Percentiles rank a stretch among this genome's conserved stretches.
phyloP scores from a whole-genome alignment of 2,329 filamentous ascomycete species.

The Calonectria montana region DNA sequence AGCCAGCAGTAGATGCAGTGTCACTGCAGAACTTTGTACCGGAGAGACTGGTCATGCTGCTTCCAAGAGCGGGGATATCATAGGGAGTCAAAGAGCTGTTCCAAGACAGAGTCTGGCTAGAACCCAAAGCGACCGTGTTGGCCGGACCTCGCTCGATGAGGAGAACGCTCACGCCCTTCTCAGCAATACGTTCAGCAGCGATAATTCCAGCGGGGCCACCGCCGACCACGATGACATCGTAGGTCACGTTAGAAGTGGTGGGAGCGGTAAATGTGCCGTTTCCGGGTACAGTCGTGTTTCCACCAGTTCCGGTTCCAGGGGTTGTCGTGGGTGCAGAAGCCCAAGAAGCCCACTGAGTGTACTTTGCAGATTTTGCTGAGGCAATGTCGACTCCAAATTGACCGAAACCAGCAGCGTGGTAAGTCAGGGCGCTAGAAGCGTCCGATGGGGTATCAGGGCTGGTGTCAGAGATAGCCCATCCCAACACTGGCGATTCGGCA shows the following conservation, averaged over 20 bases:
- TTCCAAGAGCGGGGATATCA: slow-evolving; percentile 39
- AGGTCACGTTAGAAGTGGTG: slow-evolving; percentile 36
- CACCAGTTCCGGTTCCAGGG: slow-evolving; percentile 23
- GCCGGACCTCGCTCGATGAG: slow-evolving; percentile 42
- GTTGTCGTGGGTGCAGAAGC: slow-evolving; percentile 35
- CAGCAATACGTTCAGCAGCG: slow-evolving; percentile 40
- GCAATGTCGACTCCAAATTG: slow-evolving; percentile 48
- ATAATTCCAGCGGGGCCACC: slow-evolving; percentile 42
- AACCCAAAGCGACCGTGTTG: slow-evolving; percentile 40
- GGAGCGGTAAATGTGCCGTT: slow-evolving; percentile 27
- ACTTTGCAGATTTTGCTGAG: slow-evolving; percentile 47
- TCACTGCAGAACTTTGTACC: slow-evolving; percentile 42
- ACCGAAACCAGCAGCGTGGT: slow-evolving; percentile 55
- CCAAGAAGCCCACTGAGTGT: slow-evolving; percentile 40
- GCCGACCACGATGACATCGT: slow-evolving; percentile 42
- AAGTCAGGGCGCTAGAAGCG: slow-evolving; percentile 48
- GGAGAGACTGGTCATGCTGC: slow-evolving; percentile 36
- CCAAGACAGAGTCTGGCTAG: slow-evolving; percentile 34
- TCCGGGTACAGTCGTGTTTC: slow-evolving; percentile 20
- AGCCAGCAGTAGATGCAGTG: slow-evolving; percentile 39
- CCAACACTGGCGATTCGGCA: slow-evolving; percentile 45
- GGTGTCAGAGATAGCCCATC: slow-evolving; percentile 52
- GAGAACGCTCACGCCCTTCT: slow-evolving; percentile 37
- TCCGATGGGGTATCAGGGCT: slow-evolving; percentile 47
- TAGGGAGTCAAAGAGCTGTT: slow-evolving; percentile 39